Conservation (phyloP, 495 filamentous ascomycete genomes). For the Penicillium pancosmium region DNA sequence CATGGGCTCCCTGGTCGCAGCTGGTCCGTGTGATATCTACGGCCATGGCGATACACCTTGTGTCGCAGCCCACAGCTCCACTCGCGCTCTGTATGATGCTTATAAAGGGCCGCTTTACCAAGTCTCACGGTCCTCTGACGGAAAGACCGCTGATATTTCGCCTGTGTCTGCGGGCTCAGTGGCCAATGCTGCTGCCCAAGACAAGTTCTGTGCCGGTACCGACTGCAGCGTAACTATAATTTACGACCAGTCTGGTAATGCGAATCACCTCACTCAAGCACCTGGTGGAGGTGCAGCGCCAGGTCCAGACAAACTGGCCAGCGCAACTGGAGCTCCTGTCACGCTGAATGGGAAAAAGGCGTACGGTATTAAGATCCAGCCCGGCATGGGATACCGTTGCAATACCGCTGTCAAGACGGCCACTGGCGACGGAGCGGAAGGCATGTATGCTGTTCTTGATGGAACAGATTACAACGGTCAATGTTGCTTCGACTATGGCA, state of each 20-base stretch:
- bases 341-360: slow-evolving; percentile 59
- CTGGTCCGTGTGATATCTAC: slow-evolving; percentile 61
- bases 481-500: slow-evolving; percentile 66
- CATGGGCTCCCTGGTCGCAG: slow-evolving; percentile 45
- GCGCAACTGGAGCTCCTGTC: slow-evolving; percentile 56
- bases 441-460: slow-evolving; percentile 61
- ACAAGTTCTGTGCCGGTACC: slow-evolving; percentile 56
- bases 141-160: slow-evolving; percentile 44
- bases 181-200: slow-evolving; percentile 57
- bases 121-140: slow-evolving; percentile 54
- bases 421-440: slow-evolving; percentile 54
- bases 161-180: slow-evolving; percentile 54
- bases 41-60: slow-evolving; percentile 54
- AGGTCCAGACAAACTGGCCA: slow-evolving; percentile 57
- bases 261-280: slow-evolving; percentile 61
- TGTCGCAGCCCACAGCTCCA: slow-evolving; percentile 60
- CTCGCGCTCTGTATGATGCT: slow-evolving; percentile 55
- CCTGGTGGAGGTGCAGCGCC: slow-evolving; percentile 48
- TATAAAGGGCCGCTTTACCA: slow-evolving; percentile 59
- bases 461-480: slow-evolving; percentile 58
- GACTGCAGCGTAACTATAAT: slow-evolving; percentile 61
- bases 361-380: slow-evolving; percentile 58
- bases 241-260: slow-evolving; percentile 59
- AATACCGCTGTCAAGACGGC: slow-evolving; percentile 52
- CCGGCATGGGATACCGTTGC: slow-evolving; percentile 58